Base-by-base conservation (phyloP, 805 yeast species). In the Starmerella asiatica region DNA sequence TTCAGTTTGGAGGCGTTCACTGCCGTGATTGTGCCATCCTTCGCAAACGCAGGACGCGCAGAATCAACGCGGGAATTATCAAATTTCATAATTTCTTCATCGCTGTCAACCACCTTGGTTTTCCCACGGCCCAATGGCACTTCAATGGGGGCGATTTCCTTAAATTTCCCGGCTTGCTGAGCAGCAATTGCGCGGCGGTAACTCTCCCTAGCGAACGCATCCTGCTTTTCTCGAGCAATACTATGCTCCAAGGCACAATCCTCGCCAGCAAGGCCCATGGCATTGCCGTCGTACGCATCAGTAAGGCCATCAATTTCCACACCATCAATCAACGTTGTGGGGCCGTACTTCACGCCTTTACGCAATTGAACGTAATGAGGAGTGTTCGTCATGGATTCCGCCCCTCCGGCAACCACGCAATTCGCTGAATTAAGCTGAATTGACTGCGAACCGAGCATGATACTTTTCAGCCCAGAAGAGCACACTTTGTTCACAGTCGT, bases 221-320 rank as follows among this genome's bases (percentile, higher is more conserved):
- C 98, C 66, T 88, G 97, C 43, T 73, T 77, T 50, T 82, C 85
- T 60, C 97, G 79, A 27, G 91, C 56, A 49, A 86, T 57, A 16
- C 59, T 60, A 64, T 82, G 76, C 57, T 85, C 94, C 36, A 66
- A 67, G 33, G 97, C 97, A 66, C 95, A 84, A 61, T 85, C 85
- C 66, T 91, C 99, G 50, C 94, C 98, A 50, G 91, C 85, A 44
- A 82, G 80, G 59, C 98, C 98, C 99, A 91, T 91, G 47, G 93
- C 83, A 51, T 69, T 61, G 49, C 76, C 73, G 54, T 78, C 82
- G 65, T 86, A 91, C 28, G 91, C 97, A 62, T 91, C 98, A 58
- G 74, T 69, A 53, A 91, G 70, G 54, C 98, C 99, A 62, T 91
- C 99, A 58, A 76, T 76, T 61, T 79, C 81, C 44, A 91, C 63